A percentile compares a stretch with the other conserved stretches of the same genome.
Evolutionary conservation across 441 rosid genomes (phyloP).

Genomic region (Pelargonium cotyledonis): DNA sequence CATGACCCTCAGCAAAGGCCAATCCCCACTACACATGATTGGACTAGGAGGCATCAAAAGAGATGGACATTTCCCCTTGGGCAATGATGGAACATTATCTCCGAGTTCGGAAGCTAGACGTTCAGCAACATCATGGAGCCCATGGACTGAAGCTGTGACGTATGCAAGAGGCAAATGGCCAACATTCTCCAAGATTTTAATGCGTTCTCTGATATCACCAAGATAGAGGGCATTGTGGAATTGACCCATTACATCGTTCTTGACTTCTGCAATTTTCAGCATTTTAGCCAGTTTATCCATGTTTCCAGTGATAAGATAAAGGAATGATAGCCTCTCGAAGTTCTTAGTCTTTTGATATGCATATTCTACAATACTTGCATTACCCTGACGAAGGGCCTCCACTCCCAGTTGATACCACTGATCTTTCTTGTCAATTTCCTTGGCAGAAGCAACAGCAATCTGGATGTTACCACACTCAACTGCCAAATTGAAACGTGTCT

Average conservation of each 20-base stretch:
- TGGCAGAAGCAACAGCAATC: slow-evolving; percentile 85
- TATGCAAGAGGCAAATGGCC: slow-evolving; percentile 77
- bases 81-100: slow-evolving; percentile 22
- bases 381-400: slow-evolving; percentile 93
- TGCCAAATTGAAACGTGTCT: slow-evolving; percentile 79
- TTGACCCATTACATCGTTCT: slow-evolving; percentile 88
- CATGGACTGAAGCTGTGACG: slow-evolving; percentile 20
- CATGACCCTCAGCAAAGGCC: slow-evolving; percentile 82
- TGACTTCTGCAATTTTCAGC: slow-evolving; percentile 85
- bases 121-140: slow-evolving; percentile 22
- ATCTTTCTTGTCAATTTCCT: slow-evolving; percentile 80
- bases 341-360: slow-evolving; percentile 89
- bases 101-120: slow-evolving; percentile 17
- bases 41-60: slow-evolving; percentile 67
- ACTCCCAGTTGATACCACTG: slow-evolving; percentile 86
- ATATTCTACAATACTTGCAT: slow-evolving; percentile 76
- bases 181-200: slow-evolving; percentile 66
- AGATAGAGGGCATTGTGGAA: slow-evolving; percentile 79
- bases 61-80: slow-evolving; percentile 48
- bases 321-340: slow-evolving; percentile 82
- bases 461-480: slow-evolving; percentile 82
- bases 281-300: slow-evolving; percentile 66
- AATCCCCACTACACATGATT: slow-evolving; percentile 64
- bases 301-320: slow-evolving; percentile 76
- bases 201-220: slow-evolving; percentile 75